Percentiles rank a stretch among this genome's conserved stretches.
Evolutionary conservation across 2,329 filamentous ascomycete species (phyloP).

Genomic region (Didymella exigua): DNA sequence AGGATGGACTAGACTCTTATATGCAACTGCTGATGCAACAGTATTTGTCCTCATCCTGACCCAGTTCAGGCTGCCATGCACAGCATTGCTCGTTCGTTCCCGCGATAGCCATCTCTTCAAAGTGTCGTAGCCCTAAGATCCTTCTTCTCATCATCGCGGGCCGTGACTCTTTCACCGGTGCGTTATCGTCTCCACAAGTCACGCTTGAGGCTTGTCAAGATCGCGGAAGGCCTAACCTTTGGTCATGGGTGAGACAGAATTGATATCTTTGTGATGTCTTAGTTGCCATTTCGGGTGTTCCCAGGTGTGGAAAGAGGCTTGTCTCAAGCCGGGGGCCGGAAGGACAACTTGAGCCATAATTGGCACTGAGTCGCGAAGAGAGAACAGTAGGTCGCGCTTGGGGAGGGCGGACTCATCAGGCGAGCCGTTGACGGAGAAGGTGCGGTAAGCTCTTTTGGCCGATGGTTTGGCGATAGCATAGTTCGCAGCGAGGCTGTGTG

Average conservation of each 20-base stretch:
- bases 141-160: constrained; percentile 4
- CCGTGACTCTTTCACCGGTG: constrained; percentile 2
- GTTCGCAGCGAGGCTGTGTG: constrained; percentile 15
- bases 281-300: not conserved
- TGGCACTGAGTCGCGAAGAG: not conserved
- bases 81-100: not conserved
- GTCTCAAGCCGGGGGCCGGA: constrained; percentile 7
- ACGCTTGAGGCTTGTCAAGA: constrained; percentile 15
- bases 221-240: constrained; percentile 3
- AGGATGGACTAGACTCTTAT: constrained; percentile 7
- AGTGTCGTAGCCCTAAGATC: constrained; percentile 7
- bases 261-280: not conserved
- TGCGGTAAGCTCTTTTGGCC: constrained; percentile 6
- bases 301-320: constrained; percentile 8
- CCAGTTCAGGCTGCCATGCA: constrained; percentile 7
- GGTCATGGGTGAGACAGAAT: constrained; percentile 5
- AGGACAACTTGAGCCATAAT: not conserved
- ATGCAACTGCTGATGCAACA: not conserved
- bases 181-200: constrained; percentile 10
- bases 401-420: constrained; percentile 9
- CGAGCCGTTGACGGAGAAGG: not conserved
- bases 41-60: not conserved
- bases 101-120: constrained; percentile 10
- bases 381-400: not conserved
- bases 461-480: constrained; percentile 14